Conservation (phyloP, 2,329 filamentous ascomycete species). For the Mycosphaerella arachidis region DNA sequence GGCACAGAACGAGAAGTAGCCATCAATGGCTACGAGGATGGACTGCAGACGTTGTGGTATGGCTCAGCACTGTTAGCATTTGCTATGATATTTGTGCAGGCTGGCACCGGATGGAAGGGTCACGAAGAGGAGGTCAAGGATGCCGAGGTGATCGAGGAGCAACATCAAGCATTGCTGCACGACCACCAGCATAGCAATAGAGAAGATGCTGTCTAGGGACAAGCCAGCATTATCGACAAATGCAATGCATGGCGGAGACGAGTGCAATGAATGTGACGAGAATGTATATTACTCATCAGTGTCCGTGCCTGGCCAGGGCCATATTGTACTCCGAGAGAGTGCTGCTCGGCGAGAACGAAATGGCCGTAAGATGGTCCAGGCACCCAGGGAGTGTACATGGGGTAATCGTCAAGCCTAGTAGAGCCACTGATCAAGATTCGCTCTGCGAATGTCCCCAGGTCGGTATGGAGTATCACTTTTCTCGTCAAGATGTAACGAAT, state of each 20-base stretch:
- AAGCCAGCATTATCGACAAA: background rate
- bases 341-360: too few species aligned
- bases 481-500: too few species aligned
- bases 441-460: background rate
- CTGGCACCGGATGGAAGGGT: constrained; percentile 52
- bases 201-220: constrained; percentile 1
- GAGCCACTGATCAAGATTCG: background rate
- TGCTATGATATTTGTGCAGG: constrained; percentile 51
- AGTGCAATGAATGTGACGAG: background rate
- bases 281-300: background rate
- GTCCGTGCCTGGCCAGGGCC: background rate
- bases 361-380: too few species aligned
- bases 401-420: too few species aligned
- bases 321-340: background rate
- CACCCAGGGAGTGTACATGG: too few species aligned
- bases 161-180: constrained; percentile 7
- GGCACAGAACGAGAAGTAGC: constrained; percentile 51
- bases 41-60: constrained; percentile 50
- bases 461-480: too few species aligned
- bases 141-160: background rate
- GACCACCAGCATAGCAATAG: constrained; percentile 36
- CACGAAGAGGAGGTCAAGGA: constrained; percentile 11
- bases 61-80: constrained; percentile 48
- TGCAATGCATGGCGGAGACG: background rate
- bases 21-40: constrained; percentile 51